Conservation (phyloP, 306 rosid genomes). For the Vigna mungo region DNA sequence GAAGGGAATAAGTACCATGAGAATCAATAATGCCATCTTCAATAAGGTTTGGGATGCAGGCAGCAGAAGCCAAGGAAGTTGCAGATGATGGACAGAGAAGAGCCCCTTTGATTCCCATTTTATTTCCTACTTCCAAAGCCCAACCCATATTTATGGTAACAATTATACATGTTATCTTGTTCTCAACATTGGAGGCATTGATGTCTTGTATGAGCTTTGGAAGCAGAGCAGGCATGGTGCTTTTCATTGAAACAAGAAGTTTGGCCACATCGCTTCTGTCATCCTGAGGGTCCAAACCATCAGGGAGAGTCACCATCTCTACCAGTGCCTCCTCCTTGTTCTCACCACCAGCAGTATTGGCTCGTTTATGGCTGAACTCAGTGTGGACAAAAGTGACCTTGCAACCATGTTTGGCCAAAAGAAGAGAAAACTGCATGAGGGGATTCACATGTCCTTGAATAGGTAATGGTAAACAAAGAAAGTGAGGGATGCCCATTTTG, state of each 20-base stretch:
- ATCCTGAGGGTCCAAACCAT: conserved; percentile 50
- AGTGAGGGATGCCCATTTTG: conserved; percentile 52
- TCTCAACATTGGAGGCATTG: conserved; percentile 17
- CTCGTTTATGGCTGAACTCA: conserved; percentile 40
- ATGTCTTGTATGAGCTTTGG: conserved; percentile 53
- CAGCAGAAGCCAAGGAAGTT: conserved; percentile 35
- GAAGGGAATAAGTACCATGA: conserved; percentile 23
- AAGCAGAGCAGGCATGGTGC: conserved; percentile 49
- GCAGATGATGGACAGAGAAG: conserved; percentile 55
- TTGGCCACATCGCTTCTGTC: conserved; percentile 39
- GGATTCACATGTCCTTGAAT: conserved; percentile 57
- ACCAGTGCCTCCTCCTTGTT: not conserved
- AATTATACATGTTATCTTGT: conserved; percentile 50
- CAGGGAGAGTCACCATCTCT: conserved; percentile 50
- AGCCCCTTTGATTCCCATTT: conserved; percentile 53
- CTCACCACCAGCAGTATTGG: not conserved
- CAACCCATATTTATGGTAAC: conserved; percentile 53
- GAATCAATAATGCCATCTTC: conserved; percentile 48
- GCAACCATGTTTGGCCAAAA: conserved; percentile 53
- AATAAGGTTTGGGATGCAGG: conserved; percentile 51
- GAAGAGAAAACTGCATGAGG: conserved; percentile 47
- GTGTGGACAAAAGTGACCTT: conserved; percentile 54
- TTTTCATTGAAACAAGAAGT: not conserved
- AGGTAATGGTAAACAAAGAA: conserved; percentile 52
- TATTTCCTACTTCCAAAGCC: conserved; percentile 53